These are phyloP conservation scores for Neofusicoccum kwambonambiense DNA, from an alignment of 2,329 filamentous ascomycete species.

Conservation along the genomic window DNA sequence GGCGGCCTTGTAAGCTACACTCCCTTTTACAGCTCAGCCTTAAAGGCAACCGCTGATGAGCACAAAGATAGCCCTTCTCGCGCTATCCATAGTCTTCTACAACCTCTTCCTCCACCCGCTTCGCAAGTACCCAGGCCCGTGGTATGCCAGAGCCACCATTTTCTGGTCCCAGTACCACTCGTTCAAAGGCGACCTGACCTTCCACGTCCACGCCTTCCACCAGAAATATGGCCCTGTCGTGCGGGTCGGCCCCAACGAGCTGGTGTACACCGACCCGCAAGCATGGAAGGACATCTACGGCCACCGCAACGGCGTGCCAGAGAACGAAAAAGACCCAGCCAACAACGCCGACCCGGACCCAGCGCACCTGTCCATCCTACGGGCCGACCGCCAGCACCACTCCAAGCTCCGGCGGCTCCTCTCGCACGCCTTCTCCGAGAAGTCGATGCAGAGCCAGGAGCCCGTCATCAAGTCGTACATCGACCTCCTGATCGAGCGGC, in stretches of 20 bases:
- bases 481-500: slow-evolving; percentile 27
- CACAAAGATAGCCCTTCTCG: neutral
- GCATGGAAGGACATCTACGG: slow-evolving; percentile 46
- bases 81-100: slow-evolving; percentile 28
- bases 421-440: slow-evolving; percentile 33
- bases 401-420: slow-evolving; percentile 26
- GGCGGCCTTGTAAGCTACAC: neutral
- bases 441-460: slow-evolving; percentile 30
- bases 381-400: slow-evolving; percentile 23
- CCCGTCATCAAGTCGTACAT: slow-evolving; percentile 33
- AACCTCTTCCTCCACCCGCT: slow-evolving; percentile 46
- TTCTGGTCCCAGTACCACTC: slow-evolving; percentile 47
- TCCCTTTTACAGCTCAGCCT: neutral
- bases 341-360: slow-evolving; percentile 9
- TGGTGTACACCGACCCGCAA: slow-evolving; percentile 34
- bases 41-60: neutral
- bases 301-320: neutral
- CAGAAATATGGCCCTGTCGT: slow-evolving; percentile 44
- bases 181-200: slow-evolving; percentile 9
- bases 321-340: neutral
- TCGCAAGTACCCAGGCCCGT: slow-evolving; percentile 42
- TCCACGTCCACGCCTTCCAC: slow-evolving; percentile 28
- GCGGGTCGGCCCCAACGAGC: slow-evolving; percentile 40
- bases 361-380: neutral
- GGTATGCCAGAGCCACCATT: slow-evolving; percentile 29